Evolutionary conservation across 1,139 yeast genomes (phyloP).

Genomic region (Magnusiomyces ingens): DNA sequence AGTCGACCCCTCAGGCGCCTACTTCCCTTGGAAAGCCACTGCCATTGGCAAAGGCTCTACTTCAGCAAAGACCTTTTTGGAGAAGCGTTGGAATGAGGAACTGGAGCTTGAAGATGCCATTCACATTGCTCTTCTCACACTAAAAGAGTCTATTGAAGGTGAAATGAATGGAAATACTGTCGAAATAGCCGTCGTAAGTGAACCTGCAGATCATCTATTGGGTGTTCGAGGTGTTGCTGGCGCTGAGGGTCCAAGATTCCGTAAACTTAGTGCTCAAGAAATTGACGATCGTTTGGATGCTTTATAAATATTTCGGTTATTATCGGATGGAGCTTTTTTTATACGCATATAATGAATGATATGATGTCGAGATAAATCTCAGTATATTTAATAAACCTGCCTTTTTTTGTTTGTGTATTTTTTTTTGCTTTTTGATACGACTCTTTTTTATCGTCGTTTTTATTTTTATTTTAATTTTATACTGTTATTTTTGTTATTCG

Average conservation of each 20-base stretch:
- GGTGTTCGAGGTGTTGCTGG: conserved; percentile 81
- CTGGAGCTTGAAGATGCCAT: conserved; percentile 96
- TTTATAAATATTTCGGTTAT: conserved; percentile 38
- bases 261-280: conserved; percentile 79
- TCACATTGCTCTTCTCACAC: conserved; percentile 87
- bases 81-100: conserved; percentile 97
- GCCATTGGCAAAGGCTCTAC: conserved; percentile 95
- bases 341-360: not conserved
- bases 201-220: conserved; percentile 70
- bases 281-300: conserved; percentile 93
- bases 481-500: not conserved
- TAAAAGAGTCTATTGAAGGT: conserved; percentile 96
- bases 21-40: conserved; percentile 99
- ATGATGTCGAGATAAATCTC: too few relatives aligned
- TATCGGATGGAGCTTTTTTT: too few relatives aligned
- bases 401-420: too few relatives aligned
- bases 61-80: conserved; percentile 93
- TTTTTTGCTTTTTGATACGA: too few relatives aligned
- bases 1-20: conserved; percentile 97
- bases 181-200: conserved; percentile 84
- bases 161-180: conserved; percentile 96
- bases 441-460: not conserved
- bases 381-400: too few relatives aligned
- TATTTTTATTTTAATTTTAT: not conserved
- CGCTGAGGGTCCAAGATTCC: conserved; percentile 79